Percentiles rank a stretch among this genome's conserved stretches.
These are phyloP conservation scores for Mycena leptocephala DNA, from an alignment of 768 basidiomycete genomes.

Conservation along the genomic window DNA sequence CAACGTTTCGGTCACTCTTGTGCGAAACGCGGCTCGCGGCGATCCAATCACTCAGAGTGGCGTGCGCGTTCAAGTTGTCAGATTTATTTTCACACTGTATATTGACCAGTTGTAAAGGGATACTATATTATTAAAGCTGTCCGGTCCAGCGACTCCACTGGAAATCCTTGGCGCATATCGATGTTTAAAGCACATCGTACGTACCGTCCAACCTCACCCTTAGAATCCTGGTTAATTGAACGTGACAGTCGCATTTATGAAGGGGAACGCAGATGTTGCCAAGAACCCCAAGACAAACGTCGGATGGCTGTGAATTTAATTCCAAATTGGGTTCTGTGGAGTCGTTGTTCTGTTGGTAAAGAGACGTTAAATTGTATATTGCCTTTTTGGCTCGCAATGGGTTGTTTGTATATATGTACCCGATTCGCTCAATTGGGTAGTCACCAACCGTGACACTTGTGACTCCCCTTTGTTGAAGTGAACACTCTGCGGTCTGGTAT, in stretches of 20 bases:
- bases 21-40: background rate
- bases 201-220: too few species aligned
- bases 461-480: background rate
- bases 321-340: too few species aligned
- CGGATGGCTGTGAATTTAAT: conserved; percentile 6
- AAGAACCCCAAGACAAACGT: background rate
- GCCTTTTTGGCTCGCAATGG: conserved; percentile 13
- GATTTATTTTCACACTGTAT: background rate
- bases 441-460: background rate
- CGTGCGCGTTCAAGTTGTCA: background rate
- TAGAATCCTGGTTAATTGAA: too few species aligned
- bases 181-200: background rate
- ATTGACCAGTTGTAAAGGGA: background rate
- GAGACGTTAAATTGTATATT: background rate
- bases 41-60: conserved; percentile 1
- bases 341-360: too few species aligned
- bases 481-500: background rate
- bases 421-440: background rate
- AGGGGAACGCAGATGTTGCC: background rate
- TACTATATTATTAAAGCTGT: background rate
- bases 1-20: background rate
- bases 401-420: background rate
- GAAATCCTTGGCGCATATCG: conserved; percentile 15
- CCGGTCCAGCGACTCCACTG: background rate
- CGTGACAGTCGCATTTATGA: background rate